Percentiles rank a stretch among this genome's conserved stretches.
phyloP scores from a whole-genome alignment of 2,329 filamentous ascomycete genomes.

The Aspergillus sp. region DNA sequence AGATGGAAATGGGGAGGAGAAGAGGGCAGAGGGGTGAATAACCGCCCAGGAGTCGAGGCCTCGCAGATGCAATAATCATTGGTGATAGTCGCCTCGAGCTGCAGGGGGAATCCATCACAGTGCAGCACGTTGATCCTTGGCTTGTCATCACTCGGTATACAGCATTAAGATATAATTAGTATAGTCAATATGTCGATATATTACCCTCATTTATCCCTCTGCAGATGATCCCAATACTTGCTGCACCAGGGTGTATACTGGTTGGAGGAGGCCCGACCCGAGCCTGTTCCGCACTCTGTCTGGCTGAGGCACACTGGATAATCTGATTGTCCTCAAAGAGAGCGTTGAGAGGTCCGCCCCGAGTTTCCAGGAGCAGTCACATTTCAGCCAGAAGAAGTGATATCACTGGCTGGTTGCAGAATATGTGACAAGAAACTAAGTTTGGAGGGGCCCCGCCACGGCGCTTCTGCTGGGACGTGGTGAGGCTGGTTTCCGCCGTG shows the following conservation, averaged over 20 bases:
- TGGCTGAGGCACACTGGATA: background rate
- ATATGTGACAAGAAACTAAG: constrained; percentile 11
- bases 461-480: constrained; percentile 14
- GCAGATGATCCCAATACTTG: too few species aligned
- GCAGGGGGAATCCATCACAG: constrained; percentile 23
- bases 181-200: background rate
- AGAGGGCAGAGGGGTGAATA: background rate
- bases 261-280: constrained; percentile 7
- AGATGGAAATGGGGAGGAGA: background rate
- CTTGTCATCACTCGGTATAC: background rate
- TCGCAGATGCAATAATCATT: constrained; percentile 5
- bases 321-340: background rate
- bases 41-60: constrained; percentile 6
- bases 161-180: background rate
- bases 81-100: constrained; percentile 15
- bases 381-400: background rate
- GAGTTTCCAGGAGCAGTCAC: background rate
- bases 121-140: constrained; percentile 12
- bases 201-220: too few species aligned
- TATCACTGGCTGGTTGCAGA: background rate
- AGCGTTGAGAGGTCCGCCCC: too few species aligned
- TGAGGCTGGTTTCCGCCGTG: constrained; percentile 12
- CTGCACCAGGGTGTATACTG: background rate
- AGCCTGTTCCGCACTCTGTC: background rate
- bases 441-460: constrained; percentile 17